phyloP scores from a whole-genome alignment of 1,284 basidiomycete genomes.

The Cryptococcus sp. region DNA sequence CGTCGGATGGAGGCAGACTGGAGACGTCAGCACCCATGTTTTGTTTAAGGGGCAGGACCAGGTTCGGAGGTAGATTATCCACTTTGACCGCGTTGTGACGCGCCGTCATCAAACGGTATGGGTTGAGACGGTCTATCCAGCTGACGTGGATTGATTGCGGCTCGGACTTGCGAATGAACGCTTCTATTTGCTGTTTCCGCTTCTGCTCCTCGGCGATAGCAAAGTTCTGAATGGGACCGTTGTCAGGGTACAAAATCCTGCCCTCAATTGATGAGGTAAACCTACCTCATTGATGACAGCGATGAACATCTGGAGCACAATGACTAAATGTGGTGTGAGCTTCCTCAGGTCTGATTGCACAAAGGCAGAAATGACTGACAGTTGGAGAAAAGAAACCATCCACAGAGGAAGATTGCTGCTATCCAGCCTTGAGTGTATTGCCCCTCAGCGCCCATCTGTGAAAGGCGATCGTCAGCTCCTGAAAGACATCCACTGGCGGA shows the following conservation, averaged over 20 bases:
- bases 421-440: conserved; percentile 72
- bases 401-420: conserved; percentile 72
- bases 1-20: conserved; percentile 8
- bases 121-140: conserved; percentile 81
- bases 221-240: conserved; percentile 66
- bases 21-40: conserved; percentile 66
- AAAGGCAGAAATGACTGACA: conserved; percentile 60
- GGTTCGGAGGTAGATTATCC: conserved; percentile 68
- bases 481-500: conserved; percentile 3
- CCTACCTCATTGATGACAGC: conserved; percentile 88
- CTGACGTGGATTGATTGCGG: conserved; percentile 55
- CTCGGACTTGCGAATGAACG: conserved; percentile 56
- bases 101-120: conserved; percentile 78
- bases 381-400: conserved; percentile 92
- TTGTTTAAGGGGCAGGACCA: conserved; percentile 75
- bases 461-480: neutral
- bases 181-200: conserved; percentile 74
- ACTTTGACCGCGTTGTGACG: conserved; percentile 73
- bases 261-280: neutral
- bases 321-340: conserved; percentile 61
- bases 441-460: conserved; percentile 60
- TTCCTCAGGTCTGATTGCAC: neutral
- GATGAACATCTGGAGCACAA: conserved; percentile 96
- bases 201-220: conserved; percentile 90
- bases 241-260: conserved; percentile 1